Evolutionary conservation across 257 asterid species (phyloP), one percentile per base, ranked within the genome.

Genomic region (Forsythia viridissima): DNA sequence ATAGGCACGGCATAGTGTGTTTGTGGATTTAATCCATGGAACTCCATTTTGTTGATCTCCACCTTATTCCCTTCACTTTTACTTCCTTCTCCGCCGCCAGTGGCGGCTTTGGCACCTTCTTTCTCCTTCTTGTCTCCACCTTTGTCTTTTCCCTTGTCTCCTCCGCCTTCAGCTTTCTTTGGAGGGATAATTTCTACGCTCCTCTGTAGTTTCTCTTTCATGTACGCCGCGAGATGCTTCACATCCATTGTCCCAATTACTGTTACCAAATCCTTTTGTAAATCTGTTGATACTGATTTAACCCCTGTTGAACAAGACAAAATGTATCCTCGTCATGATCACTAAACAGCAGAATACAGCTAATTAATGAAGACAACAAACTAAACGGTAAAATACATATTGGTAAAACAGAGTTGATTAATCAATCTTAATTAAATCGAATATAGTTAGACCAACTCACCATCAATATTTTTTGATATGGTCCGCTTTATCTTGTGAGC

Each of bases 201-300:
- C 70, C 86, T 76, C 79, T 84, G 93, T 7, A 92, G 82, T 79
- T 93, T 95, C 55, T 91, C 96, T 79, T 91, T 88, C 83, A 95
- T 86, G 76, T 85, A 90, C 0, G 90, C 65, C 0, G 82, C 76
- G 37, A 95, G 89, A 41, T 93, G 97, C 79, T 90, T 93, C 21
- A 81, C 83, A 71, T 92, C 89, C 99, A 93, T 92, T 3, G 92
- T 89, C 34, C 99, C 99, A 5, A 76, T 89, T 1, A 89, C 92
- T 11, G 91, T 86, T 77, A 95, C 93, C 85, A 92, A 80, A 78
- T 92, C 98, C 80, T 92, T 93, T 40, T 80, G 72, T 3, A 87
- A 44, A 83, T 95, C 94, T 0, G 89, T 52, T 39, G 78, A 74
- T 18, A 92, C 93, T 0, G 90, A 81, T 20, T 85, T 82, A 20